Percentiles rank a stretch among this genome's conserved stretches.
These are phyloP conservation scores for Sonneratia caseolaris DNA, from an alignment of 345 rosid species.

Conservation along the genomic window DNA sequence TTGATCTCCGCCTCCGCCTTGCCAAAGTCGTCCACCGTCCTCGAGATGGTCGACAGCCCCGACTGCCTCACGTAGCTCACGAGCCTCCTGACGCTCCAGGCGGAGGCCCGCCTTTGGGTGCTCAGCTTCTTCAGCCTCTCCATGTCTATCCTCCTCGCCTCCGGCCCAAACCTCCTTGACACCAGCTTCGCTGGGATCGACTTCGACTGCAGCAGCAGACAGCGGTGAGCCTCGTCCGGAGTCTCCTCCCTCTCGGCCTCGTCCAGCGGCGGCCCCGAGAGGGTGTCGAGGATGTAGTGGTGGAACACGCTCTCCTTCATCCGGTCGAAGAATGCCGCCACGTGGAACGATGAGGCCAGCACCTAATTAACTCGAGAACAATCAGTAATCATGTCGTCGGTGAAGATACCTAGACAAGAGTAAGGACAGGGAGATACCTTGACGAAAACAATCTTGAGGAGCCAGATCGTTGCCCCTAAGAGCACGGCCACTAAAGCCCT, in stretches of 20 bases:
- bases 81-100: slow-evolving; percentile 46
- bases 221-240: background rate
- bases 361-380: slow-evolving; percentile 6
- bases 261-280: slow-evolving; percentile 38
- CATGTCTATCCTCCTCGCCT: slow-evolving; percentile 23
- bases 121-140: slow-evolving; percentile 43
- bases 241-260: slow-evolving; percentile 16
- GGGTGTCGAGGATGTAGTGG: slow-evolving; percentile 38
- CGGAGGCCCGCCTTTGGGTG: slow-evolving; percentile 21
- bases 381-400: too few relatives aligned
- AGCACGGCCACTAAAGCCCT: slow-evolving; percentile 28
- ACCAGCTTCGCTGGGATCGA: slow-evolving; percentile 21
- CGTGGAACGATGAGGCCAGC: slow-evolving; percentile 48
- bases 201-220: slow-evolving; percentile 7
- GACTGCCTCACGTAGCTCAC: slow-evolving; percentile 31
- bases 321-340: slow-evolving; percentile 48
- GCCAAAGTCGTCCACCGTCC: slow-evolving; percentile 34
- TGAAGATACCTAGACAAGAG: background rate
- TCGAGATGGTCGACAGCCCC: slow-evolving; percentile 41
- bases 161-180: background rate
- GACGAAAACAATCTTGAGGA: slow-evolving; percentile 37
- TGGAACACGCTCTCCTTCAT: slow-evolving; percentile 51
- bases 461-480: slow-evolving; percentile 43
- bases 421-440: slow-evolving; percentile 8
- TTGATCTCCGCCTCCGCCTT: slow-evolving; percentile 30